phyloP scores from a whole-genome alignment of 2,329 filamentous ascomycete species.

The Leptoxyphium fumago region DNA sequence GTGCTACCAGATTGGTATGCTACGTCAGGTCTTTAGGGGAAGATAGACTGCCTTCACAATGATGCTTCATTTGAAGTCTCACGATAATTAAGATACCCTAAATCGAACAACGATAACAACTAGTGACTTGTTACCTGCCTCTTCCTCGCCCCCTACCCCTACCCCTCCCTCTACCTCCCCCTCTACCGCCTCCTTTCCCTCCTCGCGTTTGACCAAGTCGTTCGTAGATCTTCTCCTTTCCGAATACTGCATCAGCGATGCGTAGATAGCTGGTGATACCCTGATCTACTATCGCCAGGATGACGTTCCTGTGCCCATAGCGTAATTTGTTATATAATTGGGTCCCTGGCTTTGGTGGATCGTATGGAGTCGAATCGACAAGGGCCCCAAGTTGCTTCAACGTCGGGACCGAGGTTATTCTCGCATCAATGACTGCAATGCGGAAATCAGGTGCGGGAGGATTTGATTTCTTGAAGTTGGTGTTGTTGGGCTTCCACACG shows the following conservation, averaged over 20 bases:
- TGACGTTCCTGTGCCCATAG: constrained; percentile 68
- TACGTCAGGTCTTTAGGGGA: no score
- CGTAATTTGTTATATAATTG: constrained; percentile 64
- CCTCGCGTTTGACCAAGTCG: constrained; percentile 29
- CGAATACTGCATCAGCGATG: constrained; percentile 68
- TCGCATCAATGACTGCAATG: constrained; percentile 66
- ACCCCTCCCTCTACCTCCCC: constrained; percentile 28
- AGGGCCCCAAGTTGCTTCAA: constrained; percentile 56
- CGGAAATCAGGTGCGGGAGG: constrained; percentile 71
- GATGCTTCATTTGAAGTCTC: no score
- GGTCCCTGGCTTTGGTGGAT: constrained; percentile 36
- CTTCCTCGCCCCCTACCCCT: constrained; percentile 20
- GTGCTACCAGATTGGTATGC: no score
- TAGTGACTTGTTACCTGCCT: constrained; percentile 16
- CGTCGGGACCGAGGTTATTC: constrained; percentile 55
- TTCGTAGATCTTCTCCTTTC: constrained; percentile 52
- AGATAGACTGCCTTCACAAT: no score
- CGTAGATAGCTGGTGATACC: constrained; percentile 80
- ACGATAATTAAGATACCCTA: no score
- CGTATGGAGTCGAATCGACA: constrained; percentile 57
- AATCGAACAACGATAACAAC: no score
- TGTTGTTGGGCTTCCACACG: constrained; percentile 58
- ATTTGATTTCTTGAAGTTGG: constrained; percentile 61
- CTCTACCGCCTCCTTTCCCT: constrained; percentile 21
- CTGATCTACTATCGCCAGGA: constrained; percentile 78